Evolutionary conservation across 2,329 filamentous ascomycete species (phyloP).

Genomic region (Pseudopyricularia cyperi): DNA sequence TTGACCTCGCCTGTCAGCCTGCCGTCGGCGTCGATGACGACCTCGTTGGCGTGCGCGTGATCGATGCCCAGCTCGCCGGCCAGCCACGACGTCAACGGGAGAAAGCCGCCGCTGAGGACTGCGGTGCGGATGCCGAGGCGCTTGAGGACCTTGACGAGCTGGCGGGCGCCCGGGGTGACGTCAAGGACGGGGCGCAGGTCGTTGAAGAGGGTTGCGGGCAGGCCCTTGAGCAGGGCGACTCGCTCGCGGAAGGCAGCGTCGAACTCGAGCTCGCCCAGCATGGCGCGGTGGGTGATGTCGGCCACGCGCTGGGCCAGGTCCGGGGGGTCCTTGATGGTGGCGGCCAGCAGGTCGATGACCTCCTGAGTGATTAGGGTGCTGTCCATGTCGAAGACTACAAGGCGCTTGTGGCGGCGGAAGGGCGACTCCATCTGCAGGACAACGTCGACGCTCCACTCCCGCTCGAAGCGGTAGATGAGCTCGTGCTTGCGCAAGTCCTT

Average conservation of each 20-base stretch:
- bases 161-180: constrained; percentile 67
- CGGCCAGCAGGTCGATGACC: constrained; percentile 90
- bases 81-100: constrained; percentile 78
- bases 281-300: constrained; percentile 81
- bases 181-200: constrained; percentile 62
- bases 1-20: constrained; percentile 60
- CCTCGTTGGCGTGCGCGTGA: constrained; percentile 79
- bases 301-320: constrained; percentile 74
- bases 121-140: constrained; percentile 74
- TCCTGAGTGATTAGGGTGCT: constrained; percentile 94
- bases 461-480: constrained; percentile 71
- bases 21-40: constrained; percentile 42
- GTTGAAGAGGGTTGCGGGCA: constrained; percentile 67
- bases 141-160: constrained; percentile 63
- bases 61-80: constrained; percentile 72
- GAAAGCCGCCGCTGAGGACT: constrained; percentile 85
- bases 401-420: constrained; percentile 65
- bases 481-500: constrained; percentile 67
- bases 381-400: constrained; percentile 98
- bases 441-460: constrained; percentile 80
- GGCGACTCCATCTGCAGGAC: constrained; percentile 62
- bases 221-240: constrained; percentile 67
- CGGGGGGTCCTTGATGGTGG: constrained; percentile 52
- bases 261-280: constrained; percentile 94
- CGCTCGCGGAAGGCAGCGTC: constrained; percentile 69